These are phyloP conservation scores for Saccharomycopsis sp. DNA, from an alignment of 805 yeast species.

Conservation along the genomic window DNA sequence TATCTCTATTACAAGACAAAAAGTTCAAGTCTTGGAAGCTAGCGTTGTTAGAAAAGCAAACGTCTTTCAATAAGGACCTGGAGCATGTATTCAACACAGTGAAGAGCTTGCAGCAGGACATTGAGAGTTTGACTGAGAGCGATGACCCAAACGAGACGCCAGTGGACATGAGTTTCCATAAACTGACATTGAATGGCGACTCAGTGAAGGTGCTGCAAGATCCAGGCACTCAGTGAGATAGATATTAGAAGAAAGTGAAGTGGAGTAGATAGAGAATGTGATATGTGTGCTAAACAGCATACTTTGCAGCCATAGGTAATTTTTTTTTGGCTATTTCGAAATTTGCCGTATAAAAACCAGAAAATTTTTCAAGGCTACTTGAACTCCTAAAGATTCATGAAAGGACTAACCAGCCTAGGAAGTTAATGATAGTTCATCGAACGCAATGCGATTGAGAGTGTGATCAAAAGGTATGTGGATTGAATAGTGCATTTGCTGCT, in stretches of 20 bases:
- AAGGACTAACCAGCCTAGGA: too few relatives aligned
- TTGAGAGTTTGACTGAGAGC: not conserved
- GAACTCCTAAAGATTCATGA: too few relatives aligned
- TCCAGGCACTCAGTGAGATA: not conserved
- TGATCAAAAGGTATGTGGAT: too few relatives aligned
- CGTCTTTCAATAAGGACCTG: constrained; percentile 48
- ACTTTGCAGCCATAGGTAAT: too few relatives aligned
- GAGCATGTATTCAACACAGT: constrained; percentile 35
- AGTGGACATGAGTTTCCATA: not conserved
- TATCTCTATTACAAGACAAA: constrained; percentile 43
- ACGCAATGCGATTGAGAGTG: too few relatives aligned
- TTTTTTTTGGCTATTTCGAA: not conserved
- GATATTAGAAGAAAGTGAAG: too few relatives aligned
- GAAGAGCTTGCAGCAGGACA: constrained; percentile 31
- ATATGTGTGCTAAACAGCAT: too few relatives aligned
- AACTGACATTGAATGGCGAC: not conserved
- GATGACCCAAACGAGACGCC: not conserved
- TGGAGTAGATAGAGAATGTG: too few relatives aligned
- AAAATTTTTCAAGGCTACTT: not conserved
- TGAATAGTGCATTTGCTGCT: too few relatives aligned
- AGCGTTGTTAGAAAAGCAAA: constrained; percentile 48
- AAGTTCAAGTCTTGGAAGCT: constrained; percentile 58
- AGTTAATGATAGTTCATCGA: too few relatives aligned
- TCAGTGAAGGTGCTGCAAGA: not conserved
- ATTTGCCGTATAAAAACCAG: not conserved